These are phyloP conservation scores for Leptodontidium sp. DNA, from an alignment of 2,329 filamentous ascomycete species.

Conservation along the genomic window DNA sequence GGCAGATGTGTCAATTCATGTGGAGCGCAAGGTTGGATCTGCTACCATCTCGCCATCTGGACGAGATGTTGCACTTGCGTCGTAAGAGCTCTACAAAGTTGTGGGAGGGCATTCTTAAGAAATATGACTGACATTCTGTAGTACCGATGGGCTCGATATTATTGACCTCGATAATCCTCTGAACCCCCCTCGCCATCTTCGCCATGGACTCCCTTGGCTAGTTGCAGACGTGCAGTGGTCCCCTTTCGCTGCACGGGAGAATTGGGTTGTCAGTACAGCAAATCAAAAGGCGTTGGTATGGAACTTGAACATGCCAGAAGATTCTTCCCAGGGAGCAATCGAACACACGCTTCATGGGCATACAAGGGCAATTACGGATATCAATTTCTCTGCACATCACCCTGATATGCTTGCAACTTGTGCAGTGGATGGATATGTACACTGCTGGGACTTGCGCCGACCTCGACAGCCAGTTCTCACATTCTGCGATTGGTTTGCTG, in stretches of 20 bases:
- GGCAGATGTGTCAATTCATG: slow-evolving; percentile 82
- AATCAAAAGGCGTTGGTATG: slow-evolving; percentile 95
- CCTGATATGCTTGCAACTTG: slow-evolving; percentile 90
- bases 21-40: slow-evolving; percentile 78
- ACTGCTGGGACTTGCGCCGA: slow-evolving; percentile 87
- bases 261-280: slow-evolving; percentile 93
- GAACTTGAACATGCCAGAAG: slow-evolving; percentile 80
- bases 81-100: slow-evolving; percentile 53
- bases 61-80: slow-evolving; percentile 88
- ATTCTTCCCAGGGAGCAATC: slow-evolving; percentile 74
- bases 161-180: slow-evolving; percentile 92
- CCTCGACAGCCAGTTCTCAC: slow-evolving; percentile 77
- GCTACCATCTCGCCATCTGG: slow-evolving; percentile 93
- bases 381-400: slow-evolving; percentile 94
- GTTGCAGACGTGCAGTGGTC: slow-evolving; percentile 98
- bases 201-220: slow-evolving; percentile 90
- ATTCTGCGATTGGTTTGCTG: slow-evolving; percentile 93
- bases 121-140: slow-evolving; percentile 27
- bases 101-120: not conserved
- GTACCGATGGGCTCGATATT: slow-evolving; percentile 84
- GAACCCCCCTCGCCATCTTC: slow-evolving; percentile 83
- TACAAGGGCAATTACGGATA: slow-evolving; percentile 89
- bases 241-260: slow-evolving; percentile 86
- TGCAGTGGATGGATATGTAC: slow-evolving; percentile 90
- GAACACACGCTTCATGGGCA: slow-evolving; percentile 89